A percentile compares a stretch with the other conserved stretches of the same genome.
Conservation (phyloP, 306 rosid genomes). For the Acacia confusa region DNA sequence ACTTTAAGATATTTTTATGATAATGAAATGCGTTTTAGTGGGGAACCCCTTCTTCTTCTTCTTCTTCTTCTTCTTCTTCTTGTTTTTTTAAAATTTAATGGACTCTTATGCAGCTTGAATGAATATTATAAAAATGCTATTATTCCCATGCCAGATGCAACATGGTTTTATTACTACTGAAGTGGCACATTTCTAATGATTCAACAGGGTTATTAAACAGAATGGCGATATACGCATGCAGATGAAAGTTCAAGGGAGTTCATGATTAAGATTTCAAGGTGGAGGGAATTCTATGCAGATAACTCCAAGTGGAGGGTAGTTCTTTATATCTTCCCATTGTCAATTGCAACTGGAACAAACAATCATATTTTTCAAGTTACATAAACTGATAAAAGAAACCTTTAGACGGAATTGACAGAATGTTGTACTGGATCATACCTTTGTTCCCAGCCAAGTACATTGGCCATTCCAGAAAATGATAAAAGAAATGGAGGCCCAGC, state of each 20-base stretch:
- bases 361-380: background rate
- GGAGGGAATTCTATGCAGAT: background rate
- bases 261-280: background rate
- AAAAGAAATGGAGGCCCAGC: slow-evolving; percentile 90
- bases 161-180: background rate
- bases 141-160: background rate
- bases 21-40: background rate
- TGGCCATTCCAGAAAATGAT: slow-evolving; percentile 89
- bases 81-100: background rate
- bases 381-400: slow-evolving; percentile 3
- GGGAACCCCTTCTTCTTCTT: background rate
- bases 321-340: background rate
- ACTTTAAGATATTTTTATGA: background rate
- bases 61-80: too few relatives aligned
- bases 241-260: background rate
- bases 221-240: background rate
- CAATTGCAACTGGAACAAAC: slow-evolving; percentile 9
- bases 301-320: background rate
- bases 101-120: background rate
- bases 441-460: slow-evolving; percentile 91
- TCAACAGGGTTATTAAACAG: background rate
- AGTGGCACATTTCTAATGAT: background rate
- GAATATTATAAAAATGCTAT: too few relatives aligned
- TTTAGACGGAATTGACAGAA: slow-evolving; percentile 8
- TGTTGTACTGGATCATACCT: slow-evolving; percentile 52